Percentiles rank a stretch among this genome's conserved stretches.
phyloP scores from a whole-genome alignment of 176 grass and related monocot species.

The Stipa capillata region DNA sequence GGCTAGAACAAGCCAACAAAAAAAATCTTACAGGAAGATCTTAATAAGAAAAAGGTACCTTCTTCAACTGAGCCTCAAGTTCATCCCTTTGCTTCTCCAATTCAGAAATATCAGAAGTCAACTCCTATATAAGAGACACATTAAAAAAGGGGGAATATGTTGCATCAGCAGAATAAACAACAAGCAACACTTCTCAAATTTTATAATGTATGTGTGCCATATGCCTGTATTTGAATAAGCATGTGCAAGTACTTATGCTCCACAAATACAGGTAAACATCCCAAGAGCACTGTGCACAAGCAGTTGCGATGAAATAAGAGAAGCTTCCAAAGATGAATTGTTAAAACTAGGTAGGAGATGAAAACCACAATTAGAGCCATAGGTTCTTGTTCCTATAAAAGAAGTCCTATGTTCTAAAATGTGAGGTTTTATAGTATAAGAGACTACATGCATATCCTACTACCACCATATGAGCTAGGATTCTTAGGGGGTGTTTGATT shows the following conservation, averaged over 20 bases:
- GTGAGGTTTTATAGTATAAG: not conserved
- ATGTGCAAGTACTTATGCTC: not conserved
- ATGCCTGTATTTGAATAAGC: not conserved
- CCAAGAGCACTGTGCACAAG: not conserved
- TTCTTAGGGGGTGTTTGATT: too few species aligned
- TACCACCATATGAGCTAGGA: constrained; percentile 2
- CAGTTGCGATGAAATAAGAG: constrained; percentile 1
- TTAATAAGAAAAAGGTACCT: constrained; percentile 51
- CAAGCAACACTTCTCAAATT: not conserved
- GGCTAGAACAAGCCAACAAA: not conserved
- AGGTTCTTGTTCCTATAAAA: too few species aligned
- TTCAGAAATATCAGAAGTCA: constrained; percentile 73
- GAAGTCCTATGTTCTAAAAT: not conserved
- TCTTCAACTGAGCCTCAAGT: constrained; percentile 92
- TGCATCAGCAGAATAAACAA: not conserved
- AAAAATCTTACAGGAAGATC: not conserved
- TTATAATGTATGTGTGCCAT: constrained; percentile 2
- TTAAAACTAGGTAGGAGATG: constrained; percentile 1
- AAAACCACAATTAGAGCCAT: not conserved
- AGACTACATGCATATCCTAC: not conserved
- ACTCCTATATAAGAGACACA: constrained; percentile 52
- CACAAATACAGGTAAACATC: constrained; percentile 1
- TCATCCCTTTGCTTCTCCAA: constrained; percentile 92
- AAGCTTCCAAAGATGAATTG: not conserved
- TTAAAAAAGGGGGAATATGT: not conserved